Percentiles rank a stretch among this genome's conserved stretches.
Evolutionary conservation across 2,329 filamentous ascomycete genomes (phyloP).

Genomic region (Westerdykella aurantiaca): DNA sequence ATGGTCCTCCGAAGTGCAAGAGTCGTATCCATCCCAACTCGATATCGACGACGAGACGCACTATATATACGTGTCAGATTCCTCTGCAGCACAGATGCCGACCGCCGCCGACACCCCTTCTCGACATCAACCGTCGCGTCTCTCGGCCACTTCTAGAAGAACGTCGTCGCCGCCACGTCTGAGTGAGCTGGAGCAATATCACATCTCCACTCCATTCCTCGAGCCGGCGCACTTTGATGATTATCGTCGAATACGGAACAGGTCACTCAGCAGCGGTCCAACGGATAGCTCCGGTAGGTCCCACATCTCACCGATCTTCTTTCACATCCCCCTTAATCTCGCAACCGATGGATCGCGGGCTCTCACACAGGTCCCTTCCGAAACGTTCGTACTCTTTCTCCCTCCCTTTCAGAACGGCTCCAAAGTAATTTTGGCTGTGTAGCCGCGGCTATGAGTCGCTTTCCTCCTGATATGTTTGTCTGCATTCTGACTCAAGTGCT

Average conservation of each 20-base stretch:
- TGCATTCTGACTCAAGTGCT: too few species aligned
- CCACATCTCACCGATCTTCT: too few species aligned
- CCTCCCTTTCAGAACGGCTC: too few species aligned
- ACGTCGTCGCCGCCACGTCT: neutral
- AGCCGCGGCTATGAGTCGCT: too few species aligned
- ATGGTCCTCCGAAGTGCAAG: neutral
- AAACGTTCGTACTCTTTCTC: too few species aligned
- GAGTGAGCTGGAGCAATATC: neutral
- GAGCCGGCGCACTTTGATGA: neutral
- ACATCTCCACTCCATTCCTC: neutral
- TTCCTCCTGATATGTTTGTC: too few species aligned
- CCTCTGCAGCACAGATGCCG: neutral
- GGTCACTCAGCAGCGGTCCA: neutral
- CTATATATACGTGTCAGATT: too few species aligned
- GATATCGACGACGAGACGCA: constrained; percentile 2
- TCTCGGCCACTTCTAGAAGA: neutral
- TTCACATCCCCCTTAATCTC: too few species aligned
- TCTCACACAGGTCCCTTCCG: too few species aligned
- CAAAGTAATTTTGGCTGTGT: too few species aligned
- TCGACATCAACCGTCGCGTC: neutral
- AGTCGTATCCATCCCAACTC: constrained; percentile 1
- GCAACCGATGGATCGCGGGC: too few species aligned
- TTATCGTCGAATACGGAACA: neutral
- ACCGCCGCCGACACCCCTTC: neutral
- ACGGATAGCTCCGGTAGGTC: too few species aligned